phyloP scores from a whole-genome alignment of 768 basidiomycete genomes.

The Tylopilus balloui region DNA sequence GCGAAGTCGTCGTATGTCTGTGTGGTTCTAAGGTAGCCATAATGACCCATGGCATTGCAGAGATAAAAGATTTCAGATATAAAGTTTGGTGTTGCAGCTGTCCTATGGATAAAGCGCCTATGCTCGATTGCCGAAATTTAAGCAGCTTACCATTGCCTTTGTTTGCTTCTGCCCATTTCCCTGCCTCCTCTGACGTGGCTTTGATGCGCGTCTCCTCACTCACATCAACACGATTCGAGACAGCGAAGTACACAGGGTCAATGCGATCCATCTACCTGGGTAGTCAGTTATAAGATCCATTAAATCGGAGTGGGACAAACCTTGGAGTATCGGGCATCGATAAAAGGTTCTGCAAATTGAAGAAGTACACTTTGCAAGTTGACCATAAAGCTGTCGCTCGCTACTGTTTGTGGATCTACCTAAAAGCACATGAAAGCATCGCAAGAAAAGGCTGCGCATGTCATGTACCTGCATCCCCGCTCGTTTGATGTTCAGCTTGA shows the following conservation, averaged over 20 bases:
- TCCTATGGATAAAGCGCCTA: conserved; percentile 1
- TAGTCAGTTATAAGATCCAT: conserved; percentile 4
- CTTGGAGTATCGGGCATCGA: conserved; percentile 88
- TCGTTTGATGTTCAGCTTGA: conserved; percentile 76
- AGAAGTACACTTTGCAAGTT: conserved; percentile 82
- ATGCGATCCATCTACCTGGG: conserved; percentile 77
- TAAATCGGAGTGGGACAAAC: conserved; percentile 34
- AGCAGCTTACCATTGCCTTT: conserved; percentile 39
- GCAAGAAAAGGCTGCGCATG: background rate
- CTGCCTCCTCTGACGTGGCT: conserved; percentile 83
- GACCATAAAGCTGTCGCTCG: conserved; percentile 89
- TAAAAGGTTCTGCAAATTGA: conserved; percentile 88
- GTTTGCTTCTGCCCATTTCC: conserved; percentile 60
- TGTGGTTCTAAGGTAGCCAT: conserved; percentile 80
- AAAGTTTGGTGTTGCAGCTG: conserved; percentile 78
- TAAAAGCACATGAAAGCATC: conserved; percentile 25
- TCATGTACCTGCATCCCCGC: conserved; percentile 80
- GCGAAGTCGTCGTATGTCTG: conserved; percentile 67
- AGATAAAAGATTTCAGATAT: conserved; percentile 95
- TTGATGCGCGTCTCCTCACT: conserved; percentile 92
- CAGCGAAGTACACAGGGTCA: conserved; percentile 76
- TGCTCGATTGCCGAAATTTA: background rate
- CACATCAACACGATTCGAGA: conserved; percentile 67
- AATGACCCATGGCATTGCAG: conserved; percentile 81
- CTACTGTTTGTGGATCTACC: conserved; percentile 83